phyloP scores from a whole-genome alignment of 1,139 yeast species.

The Taphrina communis region DNA sequence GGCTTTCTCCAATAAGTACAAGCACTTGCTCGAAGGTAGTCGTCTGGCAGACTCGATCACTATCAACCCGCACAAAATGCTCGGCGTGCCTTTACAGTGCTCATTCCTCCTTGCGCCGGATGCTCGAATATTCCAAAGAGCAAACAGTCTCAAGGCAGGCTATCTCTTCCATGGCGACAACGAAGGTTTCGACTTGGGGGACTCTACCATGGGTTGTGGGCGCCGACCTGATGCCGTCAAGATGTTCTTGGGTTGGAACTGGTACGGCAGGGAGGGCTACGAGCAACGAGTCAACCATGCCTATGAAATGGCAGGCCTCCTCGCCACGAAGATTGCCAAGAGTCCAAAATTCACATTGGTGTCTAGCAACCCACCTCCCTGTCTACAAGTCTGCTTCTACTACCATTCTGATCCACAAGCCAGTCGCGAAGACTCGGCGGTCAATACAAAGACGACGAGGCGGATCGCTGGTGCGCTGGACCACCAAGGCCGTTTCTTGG shows the following conservation, averaged over 20 bases:
- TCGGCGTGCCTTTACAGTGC: conserved; percentile 82
- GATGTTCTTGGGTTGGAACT: conserved; percentile 79
- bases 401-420: conserved; percentile 58
- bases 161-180: conserved; percentile 73
- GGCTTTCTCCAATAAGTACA: conserved; percentile 64
- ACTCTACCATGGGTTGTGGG: conserved; percentile 93
- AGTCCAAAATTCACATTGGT: conserved; percentile 60
- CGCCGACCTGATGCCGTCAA: conserved; percentile 83
- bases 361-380: conserved; percentile 67
- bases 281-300: conserved; percentile 73
- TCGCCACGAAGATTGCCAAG: conserved; percentile 57
- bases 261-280: conserved; percentile 69
- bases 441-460: conserved; percentile 64
- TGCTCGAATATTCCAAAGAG: conserved; percentile 66
- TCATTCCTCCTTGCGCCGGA: conserved; percentile 78
- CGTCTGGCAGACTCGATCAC: conserved; percentile 79
- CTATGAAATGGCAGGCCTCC: conserved; percentile 65
- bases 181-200: conserved; percentile 72
- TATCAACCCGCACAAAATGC: conserved; percentile 84
- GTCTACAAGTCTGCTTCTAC: conserved; percentile 84
- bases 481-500: conserved; percentile 66
- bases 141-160: conserved; percentile 80
- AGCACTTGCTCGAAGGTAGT: conserved; percentile 61
- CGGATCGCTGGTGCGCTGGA: conserved; percentile 68
- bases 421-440: conserved; percentile 46